Conservation (phyloP, 179 eudicot genomes). For the Carnegiea gigantea region DNA sequence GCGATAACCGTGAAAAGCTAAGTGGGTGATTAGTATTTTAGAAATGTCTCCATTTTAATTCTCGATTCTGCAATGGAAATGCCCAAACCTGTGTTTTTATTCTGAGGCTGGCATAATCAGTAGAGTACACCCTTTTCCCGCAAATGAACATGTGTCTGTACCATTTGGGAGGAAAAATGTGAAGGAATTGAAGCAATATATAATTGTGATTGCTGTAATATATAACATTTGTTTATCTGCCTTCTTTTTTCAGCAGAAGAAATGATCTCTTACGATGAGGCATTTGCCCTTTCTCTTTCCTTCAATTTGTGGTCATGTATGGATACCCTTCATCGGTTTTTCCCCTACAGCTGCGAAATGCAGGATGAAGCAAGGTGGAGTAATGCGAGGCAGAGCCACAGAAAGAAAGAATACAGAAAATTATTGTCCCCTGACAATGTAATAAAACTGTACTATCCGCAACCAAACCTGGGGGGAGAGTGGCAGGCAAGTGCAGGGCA, state of each 20-base stretch:
- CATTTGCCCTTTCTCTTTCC: no score
- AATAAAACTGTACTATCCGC: no score
- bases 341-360: no score
- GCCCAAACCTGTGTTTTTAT: slow-evolving; percentile 37
- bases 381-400: no score
- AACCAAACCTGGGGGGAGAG: no score
- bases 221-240: no score
- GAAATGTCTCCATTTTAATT: slow-evolving; percentile 1
- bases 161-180: background rate
- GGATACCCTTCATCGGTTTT: no score
- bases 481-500: no score
- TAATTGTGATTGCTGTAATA: background rate
- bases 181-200: background rate
- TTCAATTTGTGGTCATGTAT: no score
- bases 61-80: slow-evolving; percentile 20
- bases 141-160: slow-evolving; percentile 1
- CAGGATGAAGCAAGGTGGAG: no score
- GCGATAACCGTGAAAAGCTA: slow-evolving; percentile 39
- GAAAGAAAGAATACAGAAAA: no score
- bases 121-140: background rate
- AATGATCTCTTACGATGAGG: background rate
- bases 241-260: background rate
- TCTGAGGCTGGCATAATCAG: slow-evolving; percentile 33
- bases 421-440: no score
- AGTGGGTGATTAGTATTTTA: slow-evolving; percentile 19